These are phyloP conservation scores for Chloranthus sessilifolius DNA, from an alignment of 164 flowering plant genomes.

Conservation along the genomic window DNA sequence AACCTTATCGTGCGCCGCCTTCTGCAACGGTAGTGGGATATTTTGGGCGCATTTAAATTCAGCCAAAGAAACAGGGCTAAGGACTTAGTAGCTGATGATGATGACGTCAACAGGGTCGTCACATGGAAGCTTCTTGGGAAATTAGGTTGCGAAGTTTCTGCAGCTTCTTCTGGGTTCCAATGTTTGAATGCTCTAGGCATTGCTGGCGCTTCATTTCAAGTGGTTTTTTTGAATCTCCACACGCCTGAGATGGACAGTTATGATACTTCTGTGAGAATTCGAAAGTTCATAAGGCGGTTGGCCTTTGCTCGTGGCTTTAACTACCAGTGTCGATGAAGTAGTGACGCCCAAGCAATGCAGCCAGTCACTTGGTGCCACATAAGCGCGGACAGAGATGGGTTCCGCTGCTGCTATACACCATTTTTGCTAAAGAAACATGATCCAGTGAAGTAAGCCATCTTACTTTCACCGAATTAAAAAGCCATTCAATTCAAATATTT, in stretches of 20 bases:
- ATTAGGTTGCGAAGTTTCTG: conserved; percentile 65
- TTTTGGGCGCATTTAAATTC: no score
- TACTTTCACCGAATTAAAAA: no score
- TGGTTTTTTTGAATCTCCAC: conserved; percentile 66
- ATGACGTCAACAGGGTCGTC: conserved; percentile 58
- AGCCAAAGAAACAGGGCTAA: conserved; percentile 55
- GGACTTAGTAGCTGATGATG: conserved; percentile 59
- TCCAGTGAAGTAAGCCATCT: no score
- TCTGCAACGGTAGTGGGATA: no score
- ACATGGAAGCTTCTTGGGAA: conserved; percentile 71
- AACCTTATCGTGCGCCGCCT: no score
- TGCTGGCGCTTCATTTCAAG: conserved; percentile 37
- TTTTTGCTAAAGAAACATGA: no score
- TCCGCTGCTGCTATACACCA: no score
- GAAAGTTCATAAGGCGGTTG: conserved; percentile 51
- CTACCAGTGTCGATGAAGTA: conserved; percentile 60
- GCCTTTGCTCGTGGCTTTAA: conserved; percentile 62
- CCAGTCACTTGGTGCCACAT: no score
- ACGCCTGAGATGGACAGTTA: conserved; percentile 75
- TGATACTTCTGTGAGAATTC: conserved; percentile 57
- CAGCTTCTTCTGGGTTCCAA: conserved; percentile 68
- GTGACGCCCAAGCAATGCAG: no score
- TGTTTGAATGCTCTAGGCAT: conserved; percentile 57
- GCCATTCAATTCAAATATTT: no score
- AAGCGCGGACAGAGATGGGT: no score